Evolutionary conservation across 2,329 filamentous ascomycete genomes (phyloP), one percentile per base, ranked within the genome.

Genomic region (Aspergillus sp.): DNA sequence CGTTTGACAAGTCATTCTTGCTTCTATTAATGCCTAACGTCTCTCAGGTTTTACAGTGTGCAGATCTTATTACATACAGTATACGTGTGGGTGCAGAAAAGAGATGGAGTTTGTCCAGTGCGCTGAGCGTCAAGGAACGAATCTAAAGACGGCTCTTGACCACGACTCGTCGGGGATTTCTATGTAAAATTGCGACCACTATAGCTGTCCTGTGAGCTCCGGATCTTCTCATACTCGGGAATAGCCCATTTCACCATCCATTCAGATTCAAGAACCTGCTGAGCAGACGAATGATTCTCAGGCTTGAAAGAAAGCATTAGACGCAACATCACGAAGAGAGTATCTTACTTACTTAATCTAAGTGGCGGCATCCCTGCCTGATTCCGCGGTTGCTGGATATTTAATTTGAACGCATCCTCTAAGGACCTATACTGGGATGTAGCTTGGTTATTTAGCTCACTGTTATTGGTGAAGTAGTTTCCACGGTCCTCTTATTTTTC

Each of bases 241-340:
- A 67, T 13, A 54, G 64, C 65, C 64, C 61, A 70, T 50, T 61
- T 62, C 7, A 58, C 51, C 67, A 67, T 69, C 66, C 64, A 68
- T 40, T 68, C 63, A 0, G 61, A 68, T 7, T 66, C 47, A 2
- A 69, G 52, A 46, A 69, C 42, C 39, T 66, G 34, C 30, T 58
- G 20, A 3, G 64, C 59, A 56, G 66, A 63, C 3, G 54, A 39
- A 3, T 66, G 56, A 41, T 65, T 15, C 48, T 65, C 63, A 0
- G 62, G 61, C 40, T 42, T 58, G 30, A 65, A 70, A 7, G 46
- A 41, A 15, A 72, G 59, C 65, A 69, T 69, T 11, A 53, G 40
- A 20, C 57, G 54, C 39, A 71, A 40, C 66, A 71, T 61, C 1
- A 20, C 30, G 11, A 65, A 48, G 6, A 70, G 20, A 49, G 66